Evolutionary conservation across 2,329 filamentous ascomycete species (phyloP).

Genomic region (Neonectria sp.): DNA sequence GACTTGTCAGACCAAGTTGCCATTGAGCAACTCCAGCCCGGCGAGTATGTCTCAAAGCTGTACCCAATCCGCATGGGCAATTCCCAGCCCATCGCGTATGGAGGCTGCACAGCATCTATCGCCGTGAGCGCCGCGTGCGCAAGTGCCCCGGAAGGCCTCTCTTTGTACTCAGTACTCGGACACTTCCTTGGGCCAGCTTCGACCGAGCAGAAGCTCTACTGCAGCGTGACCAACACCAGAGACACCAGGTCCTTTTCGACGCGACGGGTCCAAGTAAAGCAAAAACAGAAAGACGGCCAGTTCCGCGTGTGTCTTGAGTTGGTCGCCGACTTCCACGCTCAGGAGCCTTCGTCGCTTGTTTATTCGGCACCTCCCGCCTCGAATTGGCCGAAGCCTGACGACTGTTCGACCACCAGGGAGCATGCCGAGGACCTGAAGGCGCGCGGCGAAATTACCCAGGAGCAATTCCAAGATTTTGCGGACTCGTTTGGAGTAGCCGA

Average conservation of each 20-base stretch:
- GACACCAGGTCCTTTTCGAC: constrained; percentile 65
- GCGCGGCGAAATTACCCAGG: constrained; percentile 43
- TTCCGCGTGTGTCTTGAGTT: constrained; percentile 59
- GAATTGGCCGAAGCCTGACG: constrained; percentile 49
- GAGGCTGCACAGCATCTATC: constrained; percentile 59
- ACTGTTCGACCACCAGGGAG: constrained; percentile 37
- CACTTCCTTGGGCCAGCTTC: constrained; percentile 63
- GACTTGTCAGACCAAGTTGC: constrained; percentile 41
- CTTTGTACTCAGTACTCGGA: constrained; percentile 62
- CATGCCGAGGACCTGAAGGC: constrained; percentile 35
- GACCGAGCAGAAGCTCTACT: constrained; percentile 55
- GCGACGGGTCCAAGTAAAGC: constrained; percentile 60
- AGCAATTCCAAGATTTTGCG: constrained; percentile 41
- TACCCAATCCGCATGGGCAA: constrained; percentile 52
- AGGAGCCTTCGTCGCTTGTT: constrained; percentile 54
- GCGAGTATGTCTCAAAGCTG: constrained; percentile 46
- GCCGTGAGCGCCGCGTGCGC: constrained; percentile 59
- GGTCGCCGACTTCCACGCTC: constrained; percentile 62
- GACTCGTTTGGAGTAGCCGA: constrained; percentile 50
- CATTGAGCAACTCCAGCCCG: constrained; percentile 37
- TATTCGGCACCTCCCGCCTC: constrained; percentile 56
- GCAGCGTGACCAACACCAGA: constrained; percentile 55
- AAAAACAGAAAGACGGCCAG: constrained; percentile 55
- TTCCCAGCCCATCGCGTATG: constrained; percentile 57
- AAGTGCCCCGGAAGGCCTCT: constrained; percentile 54